Evolutionary conservation across 179 eudicot genomes (phyloP), one percentile per base, ranked within the genome.

Genomic region (Camellia oleifera): DNA sequence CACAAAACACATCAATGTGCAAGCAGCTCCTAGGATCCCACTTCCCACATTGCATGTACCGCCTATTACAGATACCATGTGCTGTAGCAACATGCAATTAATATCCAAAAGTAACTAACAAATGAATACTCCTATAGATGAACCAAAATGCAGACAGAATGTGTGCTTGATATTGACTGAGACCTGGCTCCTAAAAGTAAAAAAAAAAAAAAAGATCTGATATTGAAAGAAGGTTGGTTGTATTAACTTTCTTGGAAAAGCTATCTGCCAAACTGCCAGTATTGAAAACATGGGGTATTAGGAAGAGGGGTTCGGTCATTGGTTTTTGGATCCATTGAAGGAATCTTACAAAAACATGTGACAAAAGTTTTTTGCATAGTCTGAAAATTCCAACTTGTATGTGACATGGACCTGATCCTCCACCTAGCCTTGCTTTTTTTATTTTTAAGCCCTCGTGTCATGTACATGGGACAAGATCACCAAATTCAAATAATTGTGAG

Each of bases 281-380:
- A 53, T 75, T 69, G 62, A 73, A 75, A 73, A 81, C 64, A 65
- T 82, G 80, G 76, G 77, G 74, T 54, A 64, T 18, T 8, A 15
- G 77, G 66, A 54, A 64, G 74, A 44, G 75, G 54, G 78, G 60
- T 60, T 77, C 81, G 74, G 72, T 67, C 82, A 68, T 57, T 74
- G 77, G 77, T 74, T 80, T 70, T 78, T 78, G 79, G 78, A 73
- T 75, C 78, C 72, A 81, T 79, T 60, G 69, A 18, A 82, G 79
- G 62, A 78, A 80, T 64, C 74, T 76, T 65, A 74, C 62, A 81
- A 77, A 77, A 65, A 79, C 81, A 87, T 78, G 83, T 87, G 86
- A 69, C 65, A 69, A 32, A 32, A 82, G 79, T 81, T 18, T 81
- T 79, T 78, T 78, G 74, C 70, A 65, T 53, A 79, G 64, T 20